Evolutionary conservation across 371 early-diverging fungal species (phyloP), one percentile per base, ranked within the genome.

Genomic region (Parasitella parasitica): DNA sequence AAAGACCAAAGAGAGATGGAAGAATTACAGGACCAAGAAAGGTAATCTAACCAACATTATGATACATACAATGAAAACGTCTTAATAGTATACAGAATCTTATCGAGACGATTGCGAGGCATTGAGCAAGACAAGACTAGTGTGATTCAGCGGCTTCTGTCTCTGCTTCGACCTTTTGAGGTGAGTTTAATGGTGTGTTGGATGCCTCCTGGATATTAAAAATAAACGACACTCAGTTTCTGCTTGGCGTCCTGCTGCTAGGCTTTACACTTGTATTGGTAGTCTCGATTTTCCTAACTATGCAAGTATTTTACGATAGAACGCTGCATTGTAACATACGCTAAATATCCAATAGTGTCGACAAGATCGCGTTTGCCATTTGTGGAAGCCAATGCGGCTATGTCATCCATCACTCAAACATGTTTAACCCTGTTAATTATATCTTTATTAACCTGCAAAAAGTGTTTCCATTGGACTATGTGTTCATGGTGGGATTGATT

Each of bases 341-440:
- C 18, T 35, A 12, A 52, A 16, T 5, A 61, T 7, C 16, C 46
- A 24, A 36, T 35, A 67, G 76, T 26, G 69, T 78, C 51, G 86
- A 85, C 54, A 86, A 86, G 63, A 66, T 87, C 34, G 72, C 73
- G 6, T 77, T 73, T 55, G 80, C 86, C 0, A 64, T 86, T 15
- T 89, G 89, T 62, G 89, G 89, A 15, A 80, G 79, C 30, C 71
- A 80, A 62, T 89, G 89, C 66, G 89, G 89, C 32, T 89, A 85
- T 62, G 79, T 86, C 20, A 79, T 86, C 36, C 76, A 73, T 13
- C 84, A 80, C 50, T 80, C 85, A 11, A 73, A 78, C 30, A 50
- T 86, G 9, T 82, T 84, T 46, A 89, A 89, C 67, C 89, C 89
- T 0, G 71, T 89, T 67, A 86, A 87, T 57, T 72, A 72, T 20